Base-by-base conservation (phyloP, 306 rosid genomes). In the Luffa acutangula region DNA sequence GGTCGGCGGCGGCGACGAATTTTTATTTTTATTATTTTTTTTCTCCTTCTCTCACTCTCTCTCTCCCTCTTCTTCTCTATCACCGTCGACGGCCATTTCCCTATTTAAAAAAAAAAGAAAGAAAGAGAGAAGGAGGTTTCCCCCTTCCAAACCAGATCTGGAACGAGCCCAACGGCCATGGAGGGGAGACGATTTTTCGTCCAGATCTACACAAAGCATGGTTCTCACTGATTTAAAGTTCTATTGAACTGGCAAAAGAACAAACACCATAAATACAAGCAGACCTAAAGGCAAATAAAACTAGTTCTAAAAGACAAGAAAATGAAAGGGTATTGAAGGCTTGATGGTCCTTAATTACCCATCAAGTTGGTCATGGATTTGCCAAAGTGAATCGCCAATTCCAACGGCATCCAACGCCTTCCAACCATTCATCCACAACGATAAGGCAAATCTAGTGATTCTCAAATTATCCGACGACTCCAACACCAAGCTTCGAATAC, bases 361-460 rank as follows among this genome's bases (percentile, higher is more conserved):
- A 34, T 39, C 3, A 73, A 93, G 81, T 11, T 10, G 84, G 0
- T 56, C 31, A 59, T 91, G 96, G 57, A 84, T 82, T 10, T 33
- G 83, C 48, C 97, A 89, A 11, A 94, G 94, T 57, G 82, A 52
- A 65, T 81, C 80, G 34, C 86, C 93, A 58, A 88, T 37, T 63
- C 91, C 96, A 72, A 90, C 57, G 41, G 89, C 94, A 65, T 94
- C 93, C 76, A 94, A 87, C 7, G 93, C 98, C 76, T 79, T 90
- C 97, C 97, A 94, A 59, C 86, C 97, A 85, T 94, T 92, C 3
- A 81, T 75, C 94, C 93, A 94, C 31, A 42, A n/a, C 21, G 80
- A 3, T n/a, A 94, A 63, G 21, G 97, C 92, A 85, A 81, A 92
- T 0, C 98, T 96, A 34, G 90, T 80, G 10, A 52, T 48, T 80